A percentile compares a stretch with the other conserved stretches of the same genome.
phyloP scores from a whole-genome alignment of 1,139 yeast genomes.

The Komagataea norvegica region DNA sequence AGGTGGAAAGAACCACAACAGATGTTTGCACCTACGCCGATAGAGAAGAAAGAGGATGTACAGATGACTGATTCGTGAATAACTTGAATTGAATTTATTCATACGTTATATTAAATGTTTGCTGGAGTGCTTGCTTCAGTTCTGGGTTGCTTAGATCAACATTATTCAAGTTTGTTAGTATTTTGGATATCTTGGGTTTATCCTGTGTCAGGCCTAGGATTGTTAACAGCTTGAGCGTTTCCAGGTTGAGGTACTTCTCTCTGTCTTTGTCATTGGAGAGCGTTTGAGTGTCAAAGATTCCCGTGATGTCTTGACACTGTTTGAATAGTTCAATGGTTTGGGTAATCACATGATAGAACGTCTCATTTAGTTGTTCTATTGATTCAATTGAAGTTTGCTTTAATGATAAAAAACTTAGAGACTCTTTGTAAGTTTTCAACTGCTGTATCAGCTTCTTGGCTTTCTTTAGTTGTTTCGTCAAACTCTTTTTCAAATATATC shows the following conservation, averaged over 20 bases:
- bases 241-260: slow-evolving; percentile 27
- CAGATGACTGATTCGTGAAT: slow-evolving; percentile 1
- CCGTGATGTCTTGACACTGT: slow-evolving; percentile 29
- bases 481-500: slow-evolving; percentile 39
- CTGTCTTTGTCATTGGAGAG: slow-evolving; percentile 14
- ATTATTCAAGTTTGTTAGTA: slow-evolving; percentile 17
- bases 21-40: slow-evolving; percentile 25
- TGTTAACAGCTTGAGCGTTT: slow-evolving; percentile 24
- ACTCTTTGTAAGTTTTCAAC: slow-evolving; percentile 32
- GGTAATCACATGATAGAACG: slow-evolving; percentile 41
- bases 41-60: slow-evolving; percentile 8
- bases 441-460: slow-evolving; percentile 35
- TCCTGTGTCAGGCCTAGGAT: slow-evolving; percentile 19
- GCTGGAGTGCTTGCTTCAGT: slow-evolving; percentile 16
- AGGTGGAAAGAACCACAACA: slow-evolving; percentile 50
- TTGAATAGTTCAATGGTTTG: slow-evolving; percentile 36
- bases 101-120: slow-evolving; percentile 17
- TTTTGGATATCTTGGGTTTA: slow-evolving; percentile 20
- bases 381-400: slow-evolving; percentile 32
- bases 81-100: background rate
- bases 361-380: slow-evolving; percentile 52
- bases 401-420: slow-evolving; percentile 32
- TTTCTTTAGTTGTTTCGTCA: slow-evolving; percentile 39
- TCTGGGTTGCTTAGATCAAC: slow-evolving; percentile 20
- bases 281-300: background rate